Evolutionary conservation across 768 basidiomycete species (phyloP).

Genomic region (Phlebiopsis flavidoalba): DNA sequence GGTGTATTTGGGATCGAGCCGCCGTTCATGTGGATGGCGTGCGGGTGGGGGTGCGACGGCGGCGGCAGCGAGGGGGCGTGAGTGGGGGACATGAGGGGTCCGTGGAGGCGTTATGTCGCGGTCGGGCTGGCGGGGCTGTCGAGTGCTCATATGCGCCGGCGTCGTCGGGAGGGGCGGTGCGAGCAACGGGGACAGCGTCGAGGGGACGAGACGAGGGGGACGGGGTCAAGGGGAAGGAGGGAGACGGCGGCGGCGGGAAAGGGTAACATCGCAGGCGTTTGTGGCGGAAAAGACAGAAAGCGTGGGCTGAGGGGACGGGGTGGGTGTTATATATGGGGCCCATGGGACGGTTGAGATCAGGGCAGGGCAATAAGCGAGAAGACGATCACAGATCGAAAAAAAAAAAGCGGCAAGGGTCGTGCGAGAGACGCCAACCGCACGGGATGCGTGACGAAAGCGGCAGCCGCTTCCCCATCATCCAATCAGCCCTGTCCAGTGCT

Average conservation of each 20-base stretch:
- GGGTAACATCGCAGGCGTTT: neutral
- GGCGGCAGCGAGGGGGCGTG: slow-evolving; percentile 38
- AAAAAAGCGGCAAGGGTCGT: slow-evolving; percentile 6
- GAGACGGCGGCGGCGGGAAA: slow-evolving; percentile 12
- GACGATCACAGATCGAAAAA: slow-evolving; percentile 27
- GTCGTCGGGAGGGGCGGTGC: slow-evolving; percentile 24
- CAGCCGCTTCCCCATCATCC: neutral
- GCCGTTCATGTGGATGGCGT: slow-evolving; percentile 52
- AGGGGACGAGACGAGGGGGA: slow-evolving; percentile 13
- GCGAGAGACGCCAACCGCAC: slow-evolving; percentile 17
- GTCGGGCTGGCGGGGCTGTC: slow-evolving; percentile 58
- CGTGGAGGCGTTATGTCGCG: slow-evolving; percentile 63
- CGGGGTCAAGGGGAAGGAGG: slow-evolving; percentile 15
- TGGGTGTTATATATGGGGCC: slow-evolving; percentile 15
- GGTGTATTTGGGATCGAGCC: slow-evolving; percentile 42
- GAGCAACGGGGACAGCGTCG: slow-evolving; percentile 24
- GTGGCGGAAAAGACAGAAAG: slow-evolving; percentile 27
- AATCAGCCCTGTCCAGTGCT: neutral
- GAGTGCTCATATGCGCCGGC: slow-evolving; percentile 46
- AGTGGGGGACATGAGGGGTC: slow-evolving; percentile 41
- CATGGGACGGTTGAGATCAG: slow-evolving; percentile 25
- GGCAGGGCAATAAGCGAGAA: slow-evolving; percentile 21
- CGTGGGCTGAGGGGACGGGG: slow-evolving; percentile 49
- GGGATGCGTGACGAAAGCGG: slow-evolving; percentile 13
- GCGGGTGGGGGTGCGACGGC: slow-evolving; percentile 29